phyloP scores from a whole-genome alignment of 768 basidiomycete species.

The Mycena floridula region DNA sequence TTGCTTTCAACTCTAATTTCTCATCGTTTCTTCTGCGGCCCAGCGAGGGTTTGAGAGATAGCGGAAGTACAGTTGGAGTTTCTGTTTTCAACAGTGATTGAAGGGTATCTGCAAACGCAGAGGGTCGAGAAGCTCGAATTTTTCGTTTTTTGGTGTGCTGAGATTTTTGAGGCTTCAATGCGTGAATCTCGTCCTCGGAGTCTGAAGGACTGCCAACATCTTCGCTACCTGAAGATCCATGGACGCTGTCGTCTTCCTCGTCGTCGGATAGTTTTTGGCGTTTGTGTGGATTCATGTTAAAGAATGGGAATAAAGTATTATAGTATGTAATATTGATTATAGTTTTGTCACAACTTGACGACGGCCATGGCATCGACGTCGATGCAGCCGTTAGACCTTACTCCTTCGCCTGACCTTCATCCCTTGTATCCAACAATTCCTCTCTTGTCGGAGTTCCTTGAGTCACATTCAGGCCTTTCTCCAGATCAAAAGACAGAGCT shows the following conservation, averaged over 20 bases:
- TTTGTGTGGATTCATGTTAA: constrained; percentile 47
- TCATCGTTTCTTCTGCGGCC: constrained; percentile 66
- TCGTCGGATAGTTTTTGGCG: constrained; percentile 37
- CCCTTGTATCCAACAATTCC: constrained; percentile 68
- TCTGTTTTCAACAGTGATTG: constrained; percentile 68
- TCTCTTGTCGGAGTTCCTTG: constrained; percentile 58
- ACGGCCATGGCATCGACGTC: constrained; percentile 3
- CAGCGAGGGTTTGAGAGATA: constrained; percentile 76
- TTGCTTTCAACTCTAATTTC: constrained; percentile 67
- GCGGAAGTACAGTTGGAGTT: constrained; percentile 60
- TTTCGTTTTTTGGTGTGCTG: constrained; percentile 80
- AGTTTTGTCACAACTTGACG: neutral
- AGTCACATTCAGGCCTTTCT: constrained; percentile 59
- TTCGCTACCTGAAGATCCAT: too few species aligned
- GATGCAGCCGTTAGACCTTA: constrained; percentile 42
- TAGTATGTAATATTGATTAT: neutral
- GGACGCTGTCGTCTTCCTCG: constrained; percentile 11
- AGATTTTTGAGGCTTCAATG: constrained; percentile 54
- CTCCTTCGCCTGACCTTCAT: constrained; percentile 74
- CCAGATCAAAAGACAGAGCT: constrained; percentile 65
- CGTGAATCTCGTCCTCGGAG: constrained; percentile 50
- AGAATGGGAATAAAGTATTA: neutral
- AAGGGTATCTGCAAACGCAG: constrained; percentile 69
- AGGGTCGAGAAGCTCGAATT: constrained; percentile 69
- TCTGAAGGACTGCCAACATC: constrained; percentile 4